These are phyloP conservation scores for Neovahlkampfia damariscottae DNA, from an alignment of 78 protist species.

Conservation along the genomic window DNA sequence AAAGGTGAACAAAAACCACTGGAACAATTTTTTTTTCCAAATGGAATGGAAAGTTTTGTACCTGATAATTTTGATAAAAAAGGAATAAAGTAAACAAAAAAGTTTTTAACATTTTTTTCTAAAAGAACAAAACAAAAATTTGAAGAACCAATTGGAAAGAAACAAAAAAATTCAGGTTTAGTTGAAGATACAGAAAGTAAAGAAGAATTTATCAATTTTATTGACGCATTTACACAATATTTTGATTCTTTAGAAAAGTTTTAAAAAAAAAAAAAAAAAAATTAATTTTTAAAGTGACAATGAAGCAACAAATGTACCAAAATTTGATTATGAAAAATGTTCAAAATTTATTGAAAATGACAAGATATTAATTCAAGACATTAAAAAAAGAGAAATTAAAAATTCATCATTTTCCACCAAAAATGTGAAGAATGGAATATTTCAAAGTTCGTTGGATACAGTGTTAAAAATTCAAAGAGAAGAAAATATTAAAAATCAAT, in stretches of 20 bases:
- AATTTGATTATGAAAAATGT: neutral
- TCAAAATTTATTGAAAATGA: neutral
- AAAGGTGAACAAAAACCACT: neutral
- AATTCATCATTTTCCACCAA: neutral
- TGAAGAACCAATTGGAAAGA: neutral
- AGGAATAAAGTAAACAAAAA: neutral
- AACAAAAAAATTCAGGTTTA: neutral
- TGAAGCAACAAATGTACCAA: neutral
- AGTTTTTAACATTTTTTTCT: neutral
- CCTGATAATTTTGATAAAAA: neutral
- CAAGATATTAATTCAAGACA: neutral
- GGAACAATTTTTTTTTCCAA: neutral
- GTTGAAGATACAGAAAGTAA: neutral
- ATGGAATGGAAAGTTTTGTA: neutral
- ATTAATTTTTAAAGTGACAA: too few species aligned
- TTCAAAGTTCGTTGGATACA: neutral
- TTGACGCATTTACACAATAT: too few species aligned
- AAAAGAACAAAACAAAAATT: neutral
- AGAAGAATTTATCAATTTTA: neutral
- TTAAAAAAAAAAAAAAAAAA: too few species aligned
- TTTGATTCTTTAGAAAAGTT: too few species aligned
- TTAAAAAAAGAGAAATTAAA: neutral
- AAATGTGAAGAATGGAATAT: too few species aligned
- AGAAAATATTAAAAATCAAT: neutral
- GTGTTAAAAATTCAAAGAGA: neutral